Evolutionary conservation across 768 basidiomycete species (phyloP).

Genomic region (Tricholoma terreum): DNA sequence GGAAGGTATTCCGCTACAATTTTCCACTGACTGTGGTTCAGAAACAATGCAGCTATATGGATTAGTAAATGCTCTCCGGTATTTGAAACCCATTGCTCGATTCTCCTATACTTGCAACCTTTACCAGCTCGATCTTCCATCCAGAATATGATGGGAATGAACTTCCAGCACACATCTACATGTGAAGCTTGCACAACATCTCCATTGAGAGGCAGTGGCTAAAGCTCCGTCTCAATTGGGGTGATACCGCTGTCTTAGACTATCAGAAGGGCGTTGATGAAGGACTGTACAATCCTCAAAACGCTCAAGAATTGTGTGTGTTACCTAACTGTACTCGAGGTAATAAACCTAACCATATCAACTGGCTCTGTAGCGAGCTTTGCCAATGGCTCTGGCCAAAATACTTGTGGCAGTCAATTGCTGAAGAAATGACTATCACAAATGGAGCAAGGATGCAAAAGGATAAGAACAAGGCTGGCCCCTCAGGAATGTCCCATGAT

Average conservation of each 20-base stretch:
- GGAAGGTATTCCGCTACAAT: slow-evolving; percentile 32
- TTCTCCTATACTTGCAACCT: background rate
- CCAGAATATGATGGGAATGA: slow-evolving; percentile 18
- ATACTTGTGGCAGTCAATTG: slow-evolving; percentile 19
- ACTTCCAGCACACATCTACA: slow-evolving; percentile 29
- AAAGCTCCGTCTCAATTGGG: slow-evolving; percentile 26
- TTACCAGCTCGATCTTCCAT: slow-evolving; percentile 22
- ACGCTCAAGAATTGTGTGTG: slow-evolving; percentile 28
- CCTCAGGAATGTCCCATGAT: slow-evolving; percentile 35
- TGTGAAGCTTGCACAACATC: slow-evolving; percentile 33
- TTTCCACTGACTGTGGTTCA: slow-evolving; percentile 32
- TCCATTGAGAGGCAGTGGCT: slow-evolving; percentile 34
- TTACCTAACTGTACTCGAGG: background rate
- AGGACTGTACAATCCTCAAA: slow-evolving; percentile 21
- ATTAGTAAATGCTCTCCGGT: slow-evolving; percentile 28
- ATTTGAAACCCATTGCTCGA: background rate
- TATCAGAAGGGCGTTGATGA: slow-evolving; percentile 20
- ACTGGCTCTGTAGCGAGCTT: slow-evolving; percentile 13
- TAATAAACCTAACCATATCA: slow-evolving; percentile 1
- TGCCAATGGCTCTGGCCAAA: slow-evolving; percentile 28
- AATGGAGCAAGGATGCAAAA: slow-evolving; percentile 28
- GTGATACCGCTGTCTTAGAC: slow-evolving; percentile 24
- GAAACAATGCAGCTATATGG: slow-evolving; percentile 34
- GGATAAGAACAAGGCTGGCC: slow-evolving; percentile 30
- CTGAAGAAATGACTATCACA: slow-evolving; percentile 8